Evolutionary conservation across 2,329 filamentous ascomycete species (phyloP).

Genomic region (Emydomyces testavorans): DNA sequence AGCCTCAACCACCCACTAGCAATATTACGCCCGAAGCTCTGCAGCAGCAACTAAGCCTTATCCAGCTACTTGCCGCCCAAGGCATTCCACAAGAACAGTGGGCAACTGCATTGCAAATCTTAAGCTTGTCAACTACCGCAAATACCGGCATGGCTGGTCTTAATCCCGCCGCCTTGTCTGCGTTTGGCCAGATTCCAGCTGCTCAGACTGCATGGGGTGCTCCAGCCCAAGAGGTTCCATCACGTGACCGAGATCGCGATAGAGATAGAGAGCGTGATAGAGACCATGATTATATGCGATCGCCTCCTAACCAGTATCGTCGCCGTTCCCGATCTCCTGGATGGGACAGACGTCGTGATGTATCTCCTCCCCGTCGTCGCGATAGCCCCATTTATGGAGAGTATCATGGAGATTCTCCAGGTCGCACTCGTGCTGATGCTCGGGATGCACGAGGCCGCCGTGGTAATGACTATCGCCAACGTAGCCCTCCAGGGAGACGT

Average conservation of each 20-base stretch:
- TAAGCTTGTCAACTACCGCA: conserved; percentile 32
- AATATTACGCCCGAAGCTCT: conserved; percentile 41
- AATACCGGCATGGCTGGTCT: conserved; percentile 25
- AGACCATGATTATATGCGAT: conserved; percentile 52
- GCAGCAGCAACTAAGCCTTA: conserved; percentile 62
- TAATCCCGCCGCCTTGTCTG: conserved; percentile 35
- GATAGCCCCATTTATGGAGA: conserved; percentile 61
- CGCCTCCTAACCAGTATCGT: conserved; percentile 48
- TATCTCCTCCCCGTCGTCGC: conserved; percentile 50
- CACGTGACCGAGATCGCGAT: conserved; percentile 29
- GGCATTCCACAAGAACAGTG: conserved; percentile 70
- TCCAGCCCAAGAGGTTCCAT: conserved; percentile 22
- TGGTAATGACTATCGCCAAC: conserved; percentile 65
- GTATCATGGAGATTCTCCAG: conserved; percentile 59
- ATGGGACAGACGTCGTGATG: conserved; percentile 56
- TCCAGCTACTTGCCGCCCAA: conserved; percentile 64
- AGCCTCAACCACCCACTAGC: conserved; percentile 30
- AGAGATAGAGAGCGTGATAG: conserved; percentile 39
- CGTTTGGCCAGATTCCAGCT: conserved; percentile 25
- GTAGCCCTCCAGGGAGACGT: conserved; percentile 63
- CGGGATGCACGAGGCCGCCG: conserved; percentile 42
- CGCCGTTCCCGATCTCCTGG: conserved; percentile 72
- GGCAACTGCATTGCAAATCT: conserved; percentile 44
- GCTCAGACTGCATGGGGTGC: conserved; percentile 17
- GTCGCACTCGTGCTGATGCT: conserved; percentile 46